Conservation (phyloP, 805 yeast genomes). For the Kuraishia ogatae region DNA sequence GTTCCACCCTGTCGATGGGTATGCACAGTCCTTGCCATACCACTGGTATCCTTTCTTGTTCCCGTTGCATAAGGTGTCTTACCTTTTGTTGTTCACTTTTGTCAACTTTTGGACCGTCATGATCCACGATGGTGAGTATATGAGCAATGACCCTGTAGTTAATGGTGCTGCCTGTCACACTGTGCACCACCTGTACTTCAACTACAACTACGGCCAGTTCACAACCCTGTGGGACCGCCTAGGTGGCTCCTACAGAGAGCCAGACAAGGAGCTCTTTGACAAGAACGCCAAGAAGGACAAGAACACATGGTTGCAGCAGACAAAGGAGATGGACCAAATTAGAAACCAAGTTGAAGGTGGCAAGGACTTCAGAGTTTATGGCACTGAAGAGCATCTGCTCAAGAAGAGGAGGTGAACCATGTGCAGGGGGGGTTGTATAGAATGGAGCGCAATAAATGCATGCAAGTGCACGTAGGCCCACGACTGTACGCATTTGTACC, state of each 20-base stretch:
- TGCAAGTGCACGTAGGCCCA: too few species aligned
- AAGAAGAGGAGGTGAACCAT: slow-evolving; percentile 16
- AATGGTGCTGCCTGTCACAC: slow-evolving; percentile 99
- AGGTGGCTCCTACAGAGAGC: slow-evolving; percentile 88
- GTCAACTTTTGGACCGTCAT: slow-evolving; percentile 98
- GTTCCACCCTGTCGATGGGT: slow-evolving; percentile 97
- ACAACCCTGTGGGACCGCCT: slow-evolving; percentile 97
- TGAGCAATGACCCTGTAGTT: slow-evolving; percentile 87
- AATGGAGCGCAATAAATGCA: too few species aligned
- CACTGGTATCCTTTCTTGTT: slow-evolving; percentile 86
- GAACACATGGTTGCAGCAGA: slow-evolving; percentile 63
- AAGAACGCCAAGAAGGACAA: slow-evolving; percentile 46
- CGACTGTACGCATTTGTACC: too few species aligned
- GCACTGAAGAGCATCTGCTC: slow-evolving; percentile 30
- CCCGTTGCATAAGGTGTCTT: slow-evolving; percentile 85
- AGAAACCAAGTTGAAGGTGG: slow-evolving; percentile 75
- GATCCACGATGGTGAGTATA: slow-evolving; percentile 96
- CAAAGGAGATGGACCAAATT: slow-evolving; percentile 67
- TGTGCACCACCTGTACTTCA: slow-evolving; percentile 92
- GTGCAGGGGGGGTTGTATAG: too few species aligned
- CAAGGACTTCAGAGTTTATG: slow-evolving; percentile 70
- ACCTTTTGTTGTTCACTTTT: slow-evolving; percentile 74
- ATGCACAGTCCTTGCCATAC: slow-evolving; percentile 86
- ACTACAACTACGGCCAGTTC: slow-evolving; percentile 97
- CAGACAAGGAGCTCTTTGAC: slow-evolving; percentile 80